Percentiles rank a stretch among this genome's conserved stretches.
phyloP scores from a whole-genome alignment of 164 flowering plant species.

The Magnolia kwangsiensis region DNA sequence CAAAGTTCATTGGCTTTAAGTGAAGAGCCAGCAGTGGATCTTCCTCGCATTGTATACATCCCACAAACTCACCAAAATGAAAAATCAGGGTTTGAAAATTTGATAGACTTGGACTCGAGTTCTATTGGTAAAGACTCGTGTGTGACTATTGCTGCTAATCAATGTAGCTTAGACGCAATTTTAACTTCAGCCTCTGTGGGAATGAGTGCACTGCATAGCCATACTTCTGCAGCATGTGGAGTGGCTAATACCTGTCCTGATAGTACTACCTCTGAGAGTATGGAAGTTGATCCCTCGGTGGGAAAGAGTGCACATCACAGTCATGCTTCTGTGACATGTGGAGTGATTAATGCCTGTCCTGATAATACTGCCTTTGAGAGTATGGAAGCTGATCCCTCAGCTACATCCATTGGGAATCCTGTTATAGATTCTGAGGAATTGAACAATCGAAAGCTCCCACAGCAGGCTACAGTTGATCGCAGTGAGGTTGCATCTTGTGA shows the following conservation, averaged over 20 bases:
- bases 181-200: background rate
- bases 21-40: slow-evolving; percentile 15
- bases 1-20: slow-evolving; percentile 20
- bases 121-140: slow-evolving; percentile 9
- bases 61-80: slow-evolving; percentile 21
- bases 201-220: background rate
- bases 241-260: background rate
- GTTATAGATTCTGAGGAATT: slow-evolving; percentile 14
- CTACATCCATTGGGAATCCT: slow-evolving; percentile 5
- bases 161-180: background rate
- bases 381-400: slow-evolving; percentile 17
- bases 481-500: slow-evolving; percentile 6
- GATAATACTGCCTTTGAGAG: slow-evolving; percentile 8
- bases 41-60: slow-evolving; percentile 18
- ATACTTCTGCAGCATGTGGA: background rate
- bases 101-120: slow-evolving; percentile 14
- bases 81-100: slow-evolving; percentile 22
- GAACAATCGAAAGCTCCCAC: slow-evolving; percentile 15
- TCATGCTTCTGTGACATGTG: background rate
- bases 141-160: slow-evolving; percentile 3
- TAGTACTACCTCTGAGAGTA: slow-evolving; percentile 7
- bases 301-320: background rate
- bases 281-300: slow-evolving; percentile 17
- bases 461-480: slow-evolving; percentile 5
- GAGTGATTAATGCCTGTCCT: background rate